Percentiles rank a stretch among this genome's conserved stretches.
phyloP scores from a whole-genome alignment of 768 basidiomycete species.

The Trametes maxima region DNA sequence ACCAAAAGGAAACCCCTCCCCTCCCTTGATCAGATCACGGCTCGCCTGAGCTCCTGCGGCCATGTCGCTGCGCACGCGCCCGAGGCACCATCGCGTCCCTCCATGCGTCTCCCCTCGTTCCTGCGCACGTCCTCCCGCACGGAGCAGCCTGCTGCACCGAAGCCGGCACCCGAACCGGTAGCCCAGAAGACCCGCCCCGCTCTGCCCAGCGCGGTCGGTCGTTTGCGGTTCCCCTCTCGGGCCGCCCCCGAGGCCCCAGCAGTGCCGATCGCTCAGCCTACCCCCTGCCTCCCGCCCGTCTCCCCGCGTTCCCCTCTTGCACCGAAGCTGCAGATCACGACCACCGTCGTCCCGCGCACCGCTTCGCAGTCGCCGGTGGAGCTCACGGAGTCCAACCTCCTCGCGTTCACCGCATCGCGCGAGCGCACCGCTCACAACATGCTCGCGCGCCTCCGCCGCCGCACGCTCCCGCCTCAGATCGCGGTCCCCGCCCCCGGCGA shows the following conservation, averaged over 20 bases:
- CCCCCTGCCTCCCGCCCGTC: conserved; percentile 33
- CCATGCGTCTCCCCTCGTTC: conserved; percentile 40
- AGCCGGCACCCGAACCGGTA: neutral
- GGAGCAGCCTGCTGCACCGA: conserved; percentile 1
- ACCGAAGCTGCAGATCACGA: conserved; percentile 51
- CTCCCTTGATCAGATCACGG: conserved; percentile 77
- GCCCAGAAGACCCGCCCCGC: conserved; percentile 18
- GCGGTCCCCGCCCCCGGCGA: conserved; percentile 22
- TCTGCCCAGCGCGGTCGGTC: conserved; percentile 29
- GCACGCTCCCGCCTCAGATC: conserved; percentile 46
- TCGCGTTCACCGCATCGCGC: conserved; percentile 51
- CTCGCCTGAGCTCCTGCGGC: conserved; percentile 52
- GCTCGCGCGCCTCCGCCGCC: conserved; percentile 63
- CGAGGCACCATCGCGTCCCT: conserved; percentile 28
- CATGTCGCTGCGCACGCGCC: conserved; percentile 31
- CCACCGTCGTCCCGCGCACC: conserved; percentile 50
- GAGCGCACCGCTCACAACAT: conserved; percentile 62
- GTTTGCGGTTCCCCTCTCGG: conserved; percentile 32
- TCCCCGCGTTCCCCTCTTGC: conserved; percentile 41
- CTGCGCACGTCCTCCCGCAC: conserved; percentile 19
- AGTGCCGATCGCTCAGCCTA: conserved; percentile 29
- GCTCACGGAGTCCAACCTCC: conserved; percentile 56
- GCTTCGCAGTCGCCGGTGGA: conserved; percentile 44
- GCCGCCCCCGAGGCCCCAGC: conserved; percentile 24
- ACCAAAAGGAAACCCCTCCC: conserved; percentile 44